phyloP scores from a whole-genome alignment of 2,329 filamentous ascomycete species.

The Venturia carpophila region DNA sequence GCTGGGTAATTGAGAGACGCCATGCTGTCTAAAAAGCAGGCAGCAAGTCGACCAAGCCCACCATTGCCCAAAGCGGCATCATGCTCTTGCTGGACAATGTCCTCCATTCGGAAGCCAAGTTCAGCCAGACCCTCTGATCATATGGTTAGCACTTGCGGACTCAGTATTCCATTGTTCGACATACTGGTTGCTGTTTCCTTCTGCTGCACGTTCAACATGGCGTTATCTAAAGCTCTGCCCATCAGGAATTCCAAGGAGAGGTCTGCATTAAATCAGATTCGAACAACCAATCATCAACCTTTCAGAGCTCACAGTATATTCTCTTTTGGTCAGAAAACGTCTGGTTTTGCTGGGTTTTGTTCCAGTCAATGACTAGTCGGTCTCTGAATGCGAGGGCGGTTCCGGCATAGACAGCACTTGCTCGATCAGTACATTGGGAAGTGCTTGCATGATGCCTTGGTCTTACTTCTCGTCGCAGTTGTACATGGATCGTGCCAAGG shows the following conservation, averaged over 20 bases:
- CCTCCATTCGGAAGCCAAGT: conserved; percentile 93
- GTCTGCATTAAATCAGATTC: conserved; percentile 41
- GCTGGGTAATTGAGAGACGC: conserved; percentile 92
- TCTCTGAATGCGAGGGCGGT: conserved; percentile 89
- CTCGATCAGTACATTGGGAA: conserved; percentile 17
- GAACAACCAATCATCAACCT: neutral
- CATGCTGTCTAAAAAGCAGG: conserved; percentile 94
- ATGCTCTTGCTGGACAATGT: conserved; percentile 89
- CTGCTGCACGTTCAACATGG: conserved; percentile 89
- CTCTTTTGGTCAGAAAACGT: conserved; percentile 86
- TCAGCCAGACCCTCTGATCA: conserved; percentile 68
- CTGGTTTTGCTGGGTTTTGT: conserved; percentile 94
- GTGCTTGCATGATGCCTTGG: neutral
- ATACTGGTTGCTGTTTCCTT: conserved; percentile 76
- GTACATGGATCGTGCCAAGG: conserved; percentile 88
- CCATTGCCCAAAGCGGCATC: conserved; percentile 95
- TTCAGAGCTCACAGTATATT: conserved; percentile 62
- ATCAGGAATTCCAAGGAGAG: conserved; percentile 96
- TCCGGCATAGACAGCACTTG: conserved; percentile 76
- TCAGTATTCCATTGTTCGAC: conserved; percentile 26
- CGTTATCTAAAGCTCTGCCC: conserved; percentile 94
- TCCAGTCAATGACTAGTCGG: conserved; percentile 90
- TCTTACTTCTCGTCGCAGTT: conserved; percentile 81
- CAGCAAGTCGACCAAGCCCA: conserved; percentile 86
- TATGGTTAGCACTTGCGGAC: conserved; percentile 12